phyloP scores from a whole-genome alignment of 2,329 filamentous ascomycete species.

The Cytospora mali region DNA sequence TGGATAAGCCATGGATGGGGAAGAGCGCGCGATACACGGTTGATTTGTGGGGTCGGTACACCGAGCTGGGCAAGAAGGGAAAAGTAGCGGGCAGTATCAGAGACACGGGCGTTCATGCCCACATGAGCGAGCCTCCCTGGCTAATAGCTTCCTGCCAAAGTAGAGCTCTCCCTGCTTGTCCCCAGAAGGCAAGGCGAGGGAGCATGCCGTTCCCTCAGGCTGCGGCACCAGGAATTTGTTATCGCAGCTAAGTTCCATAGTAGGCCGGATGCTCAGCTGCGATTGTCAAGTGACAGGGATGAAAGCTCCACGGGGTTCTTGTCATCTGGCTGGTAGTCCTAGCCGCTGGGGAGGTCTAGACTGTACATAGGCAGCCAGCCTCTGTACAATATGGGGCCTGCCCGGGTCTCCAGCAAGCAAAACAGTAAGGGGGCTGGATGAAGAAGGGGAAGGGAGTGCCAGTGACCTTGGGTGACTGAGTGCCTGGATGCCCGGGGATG shows the following conservation, averaged over 20 bases:
- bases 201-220: constrained; percentile 1
- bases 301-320: constrained; percentile 8
- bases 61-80: constrained; percentile 17
- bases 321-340: background rate
- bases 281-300: constrained; percentile 19
- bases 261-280: constrained; percentile 9
- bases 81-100: constrained; percentile 24
- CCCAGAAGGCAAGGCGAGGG: constrained; percentile 9
- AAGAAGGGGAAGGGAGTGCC: background rate
- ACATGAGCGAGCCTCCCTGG: constrained; percentile 23
- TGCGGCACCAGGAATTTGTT: constrained; percentile 7
- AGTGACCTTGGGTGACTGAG: constrained; percentile 13
- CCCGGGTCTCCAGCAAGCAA: constrained; percentile 8
- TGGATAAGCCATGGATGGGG: constrained; percentile 13
- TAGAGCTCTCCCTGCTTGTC: constrained; percentile 26
- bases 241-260: constrained; percentile 1
- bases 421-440: constrained; percentile 20
- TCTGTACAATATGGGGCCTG: constrained; percentile 5
- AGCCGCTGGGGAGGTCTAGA: background rate
- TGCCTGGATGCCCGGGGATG: too few relatives aligned
- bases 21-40: constrained; percentile 20
- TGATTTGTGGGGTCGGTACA: constrained; percentile 24
- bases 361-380: background rate
- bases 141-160: constrained; percentile 10
- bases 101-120: constrained; percentile 24